Evolutionary conservation across 352 stramenopile genomes (phyloP), one percentile per base, ranked within the genome.

Genomic region (Phytophthora kernoviae): DNA sequence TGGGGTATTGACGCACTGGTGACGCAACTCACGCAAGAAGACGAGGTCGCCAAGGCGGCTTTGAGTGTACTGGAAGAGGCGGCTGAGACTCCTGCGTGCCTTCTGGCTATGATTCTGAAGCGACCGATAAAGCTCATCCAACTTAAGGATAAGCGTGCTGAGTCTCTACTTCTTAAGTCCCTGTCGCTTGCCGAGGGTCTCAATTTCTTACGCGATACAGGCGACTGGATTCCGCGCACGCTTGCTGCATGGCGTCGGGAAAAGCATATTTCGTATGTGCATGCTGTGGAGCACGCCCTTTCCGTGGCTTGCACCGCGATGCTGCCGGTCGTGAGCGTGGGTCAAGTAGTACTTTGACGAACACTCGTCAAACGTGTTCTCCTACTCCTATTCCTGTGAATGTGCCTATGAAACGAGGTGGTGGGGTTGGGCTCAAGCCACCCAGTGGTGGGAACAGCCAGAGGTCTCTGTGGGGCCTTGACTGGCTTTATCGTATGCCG

Each of bases 401-500:
- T 55, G 85, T 96, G 0, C 87, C 84, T 0, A 88, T 90, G 64
- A 93, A 93, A 51, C 81, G 85, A 52, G 84, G 84, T 22, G 82
- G 75, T 49, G 86, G 73, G 14, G 71, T 79, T 43, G 68, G 68
- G n/a, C 68, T 73, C 22, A 73, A 73, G 37, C 64, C 68, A 10
- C 63, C 68, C 27, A 92, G 87, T 68, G 66, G 77, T 24, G 76
- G 70, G 12, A 87, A 72, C 47, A 87, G 74, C 45, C 82, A 91
- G 30, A 72, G 82, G 0, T 91, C 81, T 7, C 60, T 91, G 11
- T 96, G 87, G 86, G 85, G 84, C 12, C 70, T 96, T 4, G 87
- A 96, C 54, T 96, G 87, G 87, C 71, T 96, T 1, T 96, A 94
- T 55, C 86, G 87, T 43, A 94, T 96, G 86, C 87, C 87, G 3